Evolutionary conservation across 108 stramenopile species (phyloP).

Genomic region (Cylindrotheca closterium): DNA sequence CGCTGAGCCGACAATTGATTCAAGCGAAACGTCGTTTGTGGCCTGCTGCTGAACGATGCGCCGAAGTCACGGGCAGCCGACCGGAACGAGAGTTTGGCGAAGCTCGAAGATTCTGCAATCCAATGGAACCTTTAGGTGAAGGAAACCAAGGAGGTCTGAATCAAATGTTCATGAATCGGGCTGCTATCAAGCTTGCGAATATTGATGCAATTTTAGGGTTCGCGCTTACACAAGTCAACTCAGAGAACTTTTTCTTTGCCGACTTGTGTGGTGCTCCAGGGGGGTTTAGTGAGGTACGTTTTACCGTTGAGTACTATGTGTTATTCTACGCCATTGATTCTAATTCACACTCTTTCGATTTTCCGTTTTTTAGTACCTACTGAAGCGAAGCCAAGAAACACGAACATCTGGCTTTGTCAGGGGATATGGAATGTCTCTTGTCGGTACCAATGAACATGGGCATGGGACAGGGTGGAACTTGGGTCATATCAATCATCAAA

Average conservation of each 20-base stretch:
- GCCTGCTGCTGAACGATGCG: slow-evolving; percentile 56
- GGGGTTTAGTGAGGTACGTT: slow-evolving; percentile 74
- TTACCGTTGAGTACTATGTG: too few relatives aligned
- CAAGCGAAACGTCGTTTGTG: slow-evolving; percentile 55
- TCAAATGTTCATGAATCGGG: slow-evolving; percentile 58
- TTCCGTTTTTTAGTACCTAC: slow-evolving; percentile 68
- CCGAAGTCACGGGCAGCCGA: slow-evolving; percentile 12
- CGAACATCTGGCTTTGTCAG: slow-evolving; percentile 16
- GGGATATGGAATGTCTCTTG: slow-evolving; percentile 86
- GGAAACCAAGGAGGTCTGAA: slow-evolving; percentile 38
- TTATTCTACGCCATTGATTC: too few relatives aligned
- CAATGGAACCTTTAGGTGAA: slow-evolving; percentile 67
- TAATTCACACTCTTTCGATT: too few relatives aligned
- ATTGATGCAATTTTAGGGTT: slow-evolving; percentile 72
- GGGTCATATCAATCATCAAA: slow-evolving; percentile 7
- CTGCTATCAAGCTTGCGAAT: slow-evolving; percentile 85
- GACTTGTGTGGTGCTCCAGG: slow-evolving; percentile 90
- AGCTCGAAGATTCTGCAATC: slow-evolving; percentile 70
- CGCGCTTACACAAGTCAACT: slow-evolving; percentile 24
- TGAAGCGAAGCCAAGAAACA: slow-evolving; percentile 43
- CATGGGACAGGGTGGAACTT: slow-evolving; percentile 66
- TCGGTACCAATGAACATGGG: slow-evolving; percentile 75
- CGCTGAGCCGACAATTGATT: slow-evolving; percentile 36
- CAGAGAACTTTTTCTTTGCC: slow-evolving; percentile 61
- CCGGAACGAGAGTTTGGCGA: slow-evolving; percentile 47